Evolutionary conservation across 331 rosid species (phyloP), one percentile per base, ranked within the genome.

Genomic region (Malus hybrid): DNA sequence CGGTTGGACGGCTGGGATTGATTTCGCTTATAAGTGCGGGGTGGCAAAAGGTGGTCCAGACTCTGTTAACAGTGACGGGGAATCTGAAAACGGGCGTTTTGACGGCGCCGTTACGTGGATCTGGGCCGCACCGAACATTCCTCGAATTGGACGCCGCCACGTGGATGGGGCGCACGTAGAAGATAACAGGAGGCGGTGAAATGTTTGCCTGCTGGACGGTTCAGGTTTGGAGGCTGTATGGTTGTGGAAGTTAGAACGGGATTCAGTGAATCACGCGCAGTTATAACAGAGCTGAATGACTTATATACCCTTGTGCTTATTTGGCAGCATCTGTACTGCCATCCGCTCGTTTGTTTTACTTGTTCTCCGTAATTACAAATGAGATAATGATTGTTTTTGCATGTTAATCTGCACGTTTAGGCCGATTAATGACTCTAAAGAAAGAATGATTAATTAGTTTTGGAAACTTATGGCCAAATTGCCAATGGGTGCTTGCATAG

Each of bases 21-120:
- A 73, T 72, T 80, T 76, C 20, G 79, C 61, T 80, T 85, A 84
- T 65, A 83, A 83, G 84, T 73, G 57, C 59, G n/a, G 72, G 83
- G 70, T 52, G 81, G 74, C 34, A 31, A 20, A 76, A 73, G 82
- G 91, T 80, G 96, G 90, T 85, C 92, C 93, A 76, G 82, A 55
- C 84, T 72, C 91, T 86, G 87, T 82, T 86, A 87, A 85, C 59
- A 84, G 82, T 63, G 87, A 91, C 85, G 83, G 91, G 89, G 91
- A 89, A 83, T 90, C 89, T 85, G 14, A 39, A 83, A 89, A 87
- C 94, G 93, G 96, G 91, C 13, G 65, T 36, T 82, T 77, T 88
- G 98, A 93, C 96, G 96, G 97, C 93, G 93, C 97, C 88, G 98
- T 93, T 93, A 89, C 86, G 61, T 22, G 67, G 76, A 82, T 72